Base-by-base conservation (phyloP, 75 land plant genomes). In the Isoetes taiwanensis region DNA sequence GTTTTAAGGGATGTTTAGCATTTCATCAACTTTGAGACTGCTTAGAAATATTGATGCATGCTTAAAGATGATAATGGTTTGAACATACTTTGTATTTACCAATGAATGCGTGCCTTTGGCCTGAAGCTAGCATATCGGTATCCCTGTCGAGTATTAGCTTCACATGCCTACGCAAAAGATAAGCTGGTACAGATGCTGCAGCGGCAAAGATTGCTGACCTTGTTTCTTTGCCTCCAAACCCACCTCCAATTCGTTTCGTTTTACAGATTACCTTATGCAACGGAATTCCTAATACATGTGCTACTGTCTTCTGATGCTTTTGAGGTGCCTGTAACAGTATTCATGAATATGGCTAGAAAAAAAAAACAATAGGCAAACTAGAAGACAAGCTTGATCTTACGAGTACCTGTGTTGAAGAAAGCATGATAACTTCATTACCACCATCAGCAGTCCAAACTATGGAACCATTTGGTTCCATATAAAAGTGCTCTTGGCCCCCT, bases 161-260 rank as follows among this genome's bases (percentile, higher is more conserved):
- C 2, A 93, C 95, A n/a, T 94, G 98, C 8, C 77, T 69, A 50
- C 64, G 75, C 70, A 93, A 59, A 54, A 82, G 58, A 69, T 77
- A 93, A 21, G 90, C 71, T 16, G 98, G 87, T n/a, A 93, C 79
- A 41, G 83, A 54, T 54, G 98, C 95, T 9, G 77, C 89, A 59
- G 90, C 98, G 56, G 80, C 65, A 54, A 81, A 30, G 23, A 77
- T 68, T 38, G 85, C 80, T 41, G 88, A 76, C 27, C 91, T 74
- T 33, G 98, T 93, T 62, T 93, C 98, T 54, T 93, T 93, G 19
- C 98, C 98, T 38, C 98, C 98, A 75, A 93, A 93, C 0, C 98
- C 96, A 59, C 96, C 98, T 43, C 98, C 98, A 66, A 93, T 76
- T 41, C 98, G 74, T 61, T 93, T 93, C n/a, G 85, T 77, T 70